A percentile compares a stretch with the other conserved stretches of the same genome.
Evolutionary conservation across 345 rosid species (phyloP).

Genomic region (Durio zibethinus): DNA sequence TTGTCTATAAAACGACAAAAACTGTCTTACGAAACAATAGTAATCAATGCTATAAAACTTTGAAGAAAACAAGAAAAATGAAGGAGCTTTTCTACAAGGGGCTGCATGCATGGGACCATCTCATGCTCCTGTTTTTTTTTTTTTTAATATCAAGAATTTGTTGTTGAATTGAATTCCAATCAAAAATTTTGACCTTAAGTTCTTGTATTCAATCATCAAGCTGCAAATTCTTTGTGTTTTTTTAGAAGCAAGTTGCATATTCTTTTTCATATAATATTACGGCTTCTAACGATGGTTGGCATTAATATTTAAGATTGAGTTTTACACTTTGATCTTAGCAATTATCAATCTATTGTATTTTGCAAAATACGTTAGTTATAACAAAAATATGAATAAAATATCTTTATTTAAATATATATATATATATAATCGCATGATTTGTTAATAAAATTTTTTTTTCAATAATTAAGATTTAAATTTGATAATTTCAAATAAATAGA

Average conservation of each 20-base stretch:
- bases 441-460: too few relatives aligned
- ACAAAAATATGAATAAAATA: too few relatives aligned
- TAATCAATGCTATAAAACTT: neutral
- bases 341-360: neutral
- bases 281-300: neutral
- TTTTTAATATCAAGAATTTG: neutral
- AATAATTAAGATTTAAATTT: too few relatives aligned
- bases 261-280: neutral
- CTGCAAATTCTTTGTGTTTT: neutral
- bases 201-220: neutral
- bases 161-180: constrained; percentile 9
- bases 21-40: neutral
- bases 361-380: neutral
- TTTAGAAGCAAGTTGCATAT: neutral
- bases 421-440: too few relatives aligned
- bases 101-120: constrained; percentile 10
- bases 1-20: neutral
- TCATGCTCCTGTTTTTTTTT: neutral
- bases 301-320: neutral
- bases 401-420: too few relatives aligned
- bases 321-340: neutral
- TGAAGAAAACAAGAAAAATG: neutral
- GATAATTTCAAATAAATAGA: too few relatives aligned
- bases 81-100: neutral
- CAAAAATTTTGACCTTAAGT: neutral